Evolutionary conservation across 2,329 filamentous ascomycete genomes (phyloP), one percentile per base, ranked within the genome.

Genomic region (Trichoderma citrinoviride): DNA sequence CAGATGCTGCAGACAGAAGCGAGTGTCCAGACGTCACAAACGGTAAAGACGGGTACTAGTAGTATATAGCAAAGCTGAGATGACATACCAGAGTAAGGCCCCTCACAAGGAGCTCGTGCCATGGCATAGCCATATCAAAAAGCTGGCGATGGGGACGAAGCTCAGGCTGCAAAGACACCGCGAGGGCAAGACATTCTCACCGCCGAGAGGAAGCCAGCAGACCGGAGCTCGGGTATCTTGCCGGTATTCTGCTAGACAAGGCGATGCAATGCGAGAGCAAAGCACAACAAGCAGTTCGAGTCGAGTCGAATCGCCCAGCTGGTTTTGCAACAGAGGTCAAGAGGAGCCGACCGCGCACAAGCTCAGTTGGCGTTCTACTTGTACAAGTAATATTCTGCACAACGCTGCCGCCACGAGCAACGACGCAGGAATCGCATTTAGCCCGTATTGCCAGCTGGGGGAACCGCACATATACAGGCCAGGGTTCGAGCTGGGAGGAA

Each of bases 161-260:
- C 64, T 66, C 58, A 57, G 50, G 43, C 25, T 37, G 58, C 54
- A 60, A 40, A 40, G 44, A 52, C 58, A 57, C 64, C 27, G 64
- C 53, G n/a, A 50, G 43, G 27, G 37, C 58, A 49, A 56, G 37
- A 62, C 64, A 66, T 66, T 29, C 52, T 66, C 64, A 66, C 50
- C 64, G 50, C 58, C 37, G 52, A 19, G 44, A 66, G 17, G 23
- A 27, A 49, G 33, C 23, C 43, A 62, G 21, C 49, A 46, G 17
- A 21, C 33, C 44, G 17, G 23, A 27, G 37, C n/a, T 27, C 17
- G 53, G n/a, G 52, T 43, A 53, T 62, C 50, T 40, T 14, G 7
- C n/a, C 37, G 5, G 47, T 23, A 44, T 37, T 8, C 21, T 17
- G 29, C 37, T 40, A 6, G 33, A 41, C 49, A 25, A 23, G 55